Evolutionary conservation across 257 asterid species (phyloP).

Genomic region (Nicotiana tabacum): DNA sequence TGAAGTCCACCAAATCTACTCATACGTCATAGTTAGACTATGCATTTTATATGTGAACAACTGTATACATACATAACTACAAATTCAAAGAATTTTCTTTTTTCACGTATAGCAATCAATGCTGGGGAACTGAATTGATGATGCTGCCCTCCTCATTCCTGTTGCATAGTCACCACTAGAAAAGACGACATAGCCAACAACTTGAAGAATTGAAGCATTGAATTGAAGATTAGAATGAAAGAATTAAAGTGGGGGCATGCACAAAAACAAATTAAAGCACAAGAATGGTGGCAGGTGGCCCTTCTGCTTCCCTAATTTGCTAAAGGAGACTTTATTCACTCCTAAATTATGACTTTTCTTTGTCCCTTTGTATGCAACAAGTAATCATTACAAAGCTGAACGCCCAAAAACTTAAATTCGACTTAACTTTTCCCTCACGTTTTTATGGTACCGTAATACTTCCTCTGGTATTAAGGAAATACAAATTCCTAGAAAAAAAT

Average conservation of each 20-base stretch:
- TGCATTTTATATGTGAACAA: background rate
- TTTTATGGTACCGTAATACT: too few species aligned
- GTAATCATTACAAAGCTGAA: slow-evolving; percentile 25
- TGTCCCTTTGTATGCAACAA: slow-evolving; percentile 20
- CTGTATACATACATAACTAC: background rate
- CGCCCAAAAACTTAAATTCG: background rate
- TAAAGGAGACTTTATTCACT: slow-evolving; percentile 16
- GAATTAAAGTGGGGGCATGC: background rate
- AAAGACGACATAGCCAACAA: background rate
- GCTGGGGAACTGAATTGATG: background rate
- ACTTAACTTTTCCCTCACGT: background rate
- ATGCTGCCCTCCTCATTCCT: background rate
- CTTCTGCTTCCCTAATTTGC: slow-evolving; percentile 20
- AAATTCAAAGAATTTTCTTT: background rate
- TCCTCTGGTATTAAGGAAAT: too few species aligned
- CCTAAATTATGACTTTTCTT: slow-evolving; percentile 14
- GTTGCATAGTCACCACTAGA: background rate
- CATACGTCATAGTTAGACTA: background rate
- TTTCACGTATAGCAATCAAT: background rate
- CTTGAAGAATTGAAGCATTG: background rate
- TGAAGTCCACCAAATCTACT: background rate
- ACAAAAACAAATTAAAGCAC: background rate
- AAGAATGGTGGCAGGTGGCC: slow-evolving; percentile 18
- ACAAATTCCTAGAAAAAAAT: too few species aligned
- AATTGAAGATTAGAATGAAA: background rate